Base-by-base conservation (phyloP, 2,329 filamentous ascomycete species). In the Elsinoe perseae region DNA sequence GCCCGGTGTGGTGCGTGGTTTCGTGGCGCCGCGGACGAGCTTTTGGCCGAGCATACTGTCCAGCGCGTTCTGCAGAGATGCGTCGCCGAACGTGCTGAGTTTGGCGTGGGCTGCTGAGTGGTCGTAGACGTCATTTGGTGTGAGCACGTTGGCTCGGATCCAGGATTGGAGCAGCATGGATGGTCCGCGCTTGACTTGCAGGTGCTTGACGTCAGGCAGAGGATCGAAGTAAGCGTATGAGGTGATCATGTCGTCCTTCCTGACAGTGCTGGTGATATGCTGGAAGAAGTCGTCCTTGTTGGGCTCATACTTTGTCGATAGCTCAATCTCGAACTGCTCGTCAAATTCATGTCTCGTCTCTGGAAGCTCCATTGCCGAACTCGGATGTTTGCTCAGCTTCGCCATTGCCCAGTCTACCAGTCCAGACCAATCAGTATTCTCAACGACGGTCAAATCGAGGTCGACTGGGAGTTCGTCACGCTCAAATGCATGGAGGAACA, bases 341-440 rank as follows among this genome's bases (percentile, higher is more conserved):
- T 77, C 68, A 1, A 86, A 66, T n/a, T 68, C 66, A 10, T 68
- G 63, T 43, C 75, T 56, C 10, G 27, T 54, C 5, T 46, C 46
- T 5, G 60, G 62, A 14, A 64, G 50, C 20, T 58, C 43, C 7
- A 52, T 46, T 14, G 58, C 3, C 21, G 56, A 30, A 16, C 56
- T 56, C 9, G 48, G 10, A 62, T 69, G 21, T 25, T 52, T 25
- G 38, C 44, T 21, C 23, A 65, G 57, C 21, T 68, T 78, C 20
- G 76, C 73, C 60, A 81, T 72, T 1, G 83, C 78, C 87, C 87
- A 92, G 32, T 78, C 74, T 46, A 90, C 78, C 4, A 91, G 69
- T 3, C 67, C 69, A 8, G 74, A 70, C 86, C 87, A 90, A 64
- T 91, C 84, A 58, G 88, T 89, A 1, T 77, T 76, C 36, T 78